These are phyloP conservation scores for Cadophora sp. DNA, from an alignment of 2,329 filamentous ascomycete species.

Conservation along the genomic window DNA sequence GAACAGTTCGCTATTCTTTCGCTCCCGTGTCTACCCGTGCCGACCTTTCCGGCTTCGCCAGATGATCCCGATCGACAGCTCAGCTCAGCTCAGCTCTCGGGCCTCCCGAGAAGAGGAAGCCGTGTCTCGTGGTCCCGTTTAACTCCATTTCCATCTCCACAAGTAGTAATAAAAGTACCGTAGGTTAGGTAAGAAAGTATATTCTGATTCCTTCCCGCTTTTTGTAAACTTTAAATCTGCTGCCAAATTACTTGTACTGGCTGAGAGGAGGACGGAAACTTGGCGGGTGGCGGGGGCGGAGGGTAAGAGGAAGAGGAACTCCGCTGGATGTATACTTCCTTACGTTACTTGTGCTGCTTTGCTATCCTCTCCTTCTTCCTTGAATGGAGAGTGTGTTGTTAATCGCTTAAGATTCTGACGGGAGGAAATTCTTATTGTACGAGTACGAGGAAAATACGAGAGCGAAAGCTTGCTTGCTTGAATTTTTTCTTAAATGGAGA, in stretches of 20 bases:
- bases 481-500: background rate
- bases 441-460: too few relatives aligned
- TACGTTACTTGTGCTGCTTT: background rate
- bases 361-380: too few relatives aligned
- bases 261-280: background rate
- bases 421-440: too few relatives aligned
- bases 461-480: background rate
- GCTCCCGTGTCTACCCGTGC: constrained; percentile 3
- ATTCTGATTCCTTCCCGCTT: background rate
- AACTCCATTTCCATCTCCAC: too few relatives aligned
- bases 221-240: background rate
- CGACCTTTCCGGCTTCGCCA: constrained; percentile 9
- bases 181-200: background rate
- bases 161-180: too few relatives aligned
- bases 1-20: background rate
- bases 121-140: background rate
- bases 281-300: constrained; percentile 13
- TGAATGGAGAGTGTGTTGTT: too few relatives aligned
- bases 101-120: background rate
- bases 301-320: constrained; percentile 5
- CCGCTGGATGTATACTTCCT: constrained; percentile 15
- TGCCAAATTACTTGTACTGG: too few relatives aligned
- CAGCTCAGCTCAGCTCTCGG: too few relatives aligned
- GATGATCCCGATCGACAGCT: constrained; percentile 16
- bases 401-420: too few relatives aligned